phyloP scores from a whole-genome alignment of 1,284 basidiomycete species.

The Vanrija sp. region DNA sequence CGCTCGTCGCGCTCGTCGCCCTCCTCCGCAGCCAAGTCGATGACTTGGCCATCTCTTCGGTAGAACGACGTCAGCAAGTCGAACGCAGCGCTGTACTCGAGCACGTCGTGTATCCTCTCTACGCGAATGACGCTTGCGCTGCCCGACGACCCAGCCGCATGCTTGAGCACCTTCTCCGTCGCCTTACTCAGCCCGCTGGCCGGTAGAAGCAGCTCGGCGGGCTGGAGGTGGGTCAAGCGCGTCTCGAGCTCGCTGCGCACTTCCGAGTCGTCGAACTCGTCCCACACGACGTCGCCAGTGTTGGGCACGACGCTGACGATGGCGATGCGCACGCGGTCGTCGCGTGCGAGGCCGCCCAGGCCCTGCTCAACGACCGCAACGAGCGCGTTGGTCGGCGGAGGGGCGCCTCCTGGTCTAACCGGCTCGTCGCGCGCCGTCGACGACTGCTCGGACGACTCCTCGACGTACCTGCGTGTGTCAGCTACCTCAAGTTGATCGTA shows the following conservation, averaged over 20 bases:
- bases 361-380: slow-evolving; percentile 62
- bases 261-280: slow-evolving; percentile 75
- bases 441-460: slow-evolving; percentile 39
- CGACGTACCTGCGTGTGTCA: slow-evolving; percentile 39
- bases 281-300: slow-evolving; percentile 88
- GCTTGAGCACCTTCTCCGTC: slow-evolving; percentile 71
- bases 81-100: slow-evolving; percentile 70
- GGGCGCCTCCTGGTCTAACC: slow-evolving; percentile 30
- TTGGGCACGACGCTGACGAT: slow-evolving; percentile 77
- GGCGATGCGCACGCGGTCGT: slow-evolving; percentile 63
- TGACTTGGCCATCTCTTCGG: slow-evolving; percentile 7
- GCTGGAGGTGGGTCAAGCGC: slow-evolving; percentile 75
- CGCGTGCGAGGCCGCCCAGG: slow-evolving; percentile 54
- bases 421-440: slow-evolving; percentile 35
- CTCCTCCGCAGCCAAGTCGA: not conserved
- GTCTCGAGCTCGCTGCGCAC: slow-evolving; percentile 83
- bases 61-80: slow-evolving; percentile 70
- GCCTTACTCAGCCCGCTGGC: slow-evolving; percentile 60
- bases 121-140: slow-evolving; percentile 49
- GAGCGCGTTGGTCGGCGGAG: slow-evolving; percentile 45
- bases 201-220: slow-evolving; percentile 75
- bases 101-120: slow-evolving; percentile 60
- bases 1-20: too few relatives aligned
- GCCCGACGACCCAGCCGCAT: slow-evolving; percentile 57
- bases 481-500: slow-evolving; percentile 21